Evolutionary conservation across 106 monocot species (phyloP).

Genomic region (Dactylorhiza incarnata): DNA sequence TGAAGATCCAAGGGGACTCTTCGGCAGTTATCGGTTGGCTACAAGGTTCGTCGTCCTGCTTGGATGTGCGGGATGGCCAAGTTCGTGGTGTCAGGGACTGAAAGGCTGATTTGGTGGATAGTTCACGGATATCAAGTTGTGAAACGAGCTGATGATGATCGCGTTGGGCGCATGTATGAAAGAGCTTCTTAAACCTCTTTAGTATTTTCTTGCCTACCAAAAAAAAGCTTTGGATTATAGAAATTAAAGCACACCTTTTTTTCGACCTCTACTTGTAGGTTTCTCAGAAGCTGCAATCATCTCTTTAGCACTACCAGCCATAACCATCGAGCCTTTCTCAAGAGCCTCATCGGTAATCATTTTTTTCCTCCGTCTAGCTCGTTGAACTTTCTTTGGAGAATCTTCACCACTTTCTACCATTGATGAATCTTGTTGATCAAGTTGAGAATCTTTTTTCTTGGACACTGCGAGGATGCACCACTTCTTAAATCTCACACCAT

Average conservation of each 20-base stretch:
- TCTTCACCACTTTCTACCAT: constrained; percentile 19
- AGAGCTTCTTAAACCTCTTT: no score
- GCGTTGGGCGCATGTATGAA: no score
- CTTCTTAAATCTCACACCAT: constrained; percentile 18
- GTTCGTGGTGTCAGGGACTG: no score
- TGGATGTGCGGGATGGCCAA: no score
- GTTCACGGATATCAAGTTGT: no score
- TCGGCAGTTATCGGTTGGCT: no score
- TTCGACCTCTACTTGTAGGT: constrained; percentile 31
- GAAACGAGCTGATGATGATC: no score
- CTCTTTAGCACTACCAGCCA: not conserved
- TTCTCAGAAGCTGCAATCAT: constrained; percentile 29
- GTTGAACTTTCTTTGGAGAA: constrained; percentile 21
- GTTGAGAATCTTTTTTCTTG: constrained; percentile 23
- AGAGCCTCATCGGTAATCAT: constrained; percentile 24
- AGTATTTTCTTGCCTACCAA: no score
- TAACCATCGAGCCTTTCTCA: constrained; percentile 12
- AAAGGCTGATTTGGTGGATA: no score
- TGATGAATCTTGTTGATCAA: constrained; percentile 15
- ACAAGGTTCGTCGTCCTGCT: no score
- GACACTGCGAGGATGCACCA: constrained; percentile 26
- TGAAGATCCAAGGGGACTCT: no score
- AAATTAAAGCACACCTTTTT: constrained; percentile 44
- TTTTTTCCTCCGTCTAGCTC: constrained; percentile 48
- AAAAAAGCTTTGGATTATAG: not conserved